Conservation (phyloP, 371 early-diverging fungal species). For the Chytridiales sp. region DNA sequence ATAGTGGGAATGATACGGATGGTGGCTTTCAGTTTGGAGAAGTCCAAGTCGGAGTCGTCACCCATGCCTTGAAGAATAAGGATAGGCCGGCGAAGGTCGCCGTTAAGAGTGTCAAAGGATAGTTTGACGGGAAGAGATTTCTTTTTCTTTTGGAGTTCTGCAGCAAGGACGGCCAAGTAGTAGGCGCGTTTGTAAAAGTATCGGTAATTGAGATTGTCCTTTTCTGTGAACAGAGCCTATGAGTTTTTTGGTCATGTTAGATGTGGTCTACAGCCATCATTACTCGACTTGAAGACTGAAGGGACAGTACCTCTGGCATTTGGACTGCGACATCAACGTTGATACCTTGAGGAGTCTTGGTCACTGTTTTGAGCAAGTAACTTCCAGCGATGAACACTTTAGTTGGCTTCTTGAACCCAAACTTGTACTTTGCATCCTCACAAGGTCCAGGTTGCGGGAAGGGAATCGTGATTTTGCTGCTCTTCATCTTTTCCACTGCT, state of each 20-base stretch:
- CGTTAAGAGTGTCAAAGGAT: conserved; percentile 62
- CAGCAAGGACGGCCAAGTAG: conserved; percentile 70
- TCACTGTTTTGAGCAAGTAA: conserved; percentile 75
- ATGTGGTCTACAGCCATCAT: no score
- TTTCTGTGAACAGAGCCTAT: conserved; percentile 77
- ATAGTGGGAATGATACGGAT: conserved; percentile 83
- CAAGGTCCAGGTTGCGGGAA: conserved; percentile 70
- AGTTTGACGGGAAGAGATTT: conserved; percentile 58
- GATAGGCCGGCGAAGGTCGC: conserved; percentile 77
- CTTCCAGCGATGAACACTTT: conserved; percentile 86
- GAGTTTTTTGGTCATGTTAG: background rate
- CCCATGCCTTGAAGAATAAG: conserved; percentile 54
- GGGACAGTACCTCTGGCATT: conserved; percentile 72
- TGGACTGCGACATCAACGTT: conserved; percentile 90
- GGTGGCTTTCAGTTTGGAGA: conserved; percentile 26
- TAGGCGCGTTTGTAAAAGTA: conserved; percentile 95
- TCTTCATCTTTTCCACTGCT: conserved; percentile 16
- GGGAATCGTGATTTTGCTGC: conserved; percentile 60
- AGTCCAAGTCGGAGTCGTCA: conserved; percentile 21
- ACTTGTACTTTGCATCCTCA: conserved; percentile 67
- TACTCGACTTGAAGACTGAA: no score
- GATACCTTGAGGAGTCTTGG: conserved; percentile 60
- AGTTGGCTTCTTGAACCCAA: conserved; percentile 72
- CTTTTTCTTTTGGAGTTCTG: conserved; percentile 37
- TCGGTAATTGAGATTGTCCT: conserved; percentile 89